Percentiles rank a stretch among this genome's conserved stretches.
phyloP scores from a whole-genome alignment of 352 stramenopile species.

The Globisporangium camurandrum region DNA sequence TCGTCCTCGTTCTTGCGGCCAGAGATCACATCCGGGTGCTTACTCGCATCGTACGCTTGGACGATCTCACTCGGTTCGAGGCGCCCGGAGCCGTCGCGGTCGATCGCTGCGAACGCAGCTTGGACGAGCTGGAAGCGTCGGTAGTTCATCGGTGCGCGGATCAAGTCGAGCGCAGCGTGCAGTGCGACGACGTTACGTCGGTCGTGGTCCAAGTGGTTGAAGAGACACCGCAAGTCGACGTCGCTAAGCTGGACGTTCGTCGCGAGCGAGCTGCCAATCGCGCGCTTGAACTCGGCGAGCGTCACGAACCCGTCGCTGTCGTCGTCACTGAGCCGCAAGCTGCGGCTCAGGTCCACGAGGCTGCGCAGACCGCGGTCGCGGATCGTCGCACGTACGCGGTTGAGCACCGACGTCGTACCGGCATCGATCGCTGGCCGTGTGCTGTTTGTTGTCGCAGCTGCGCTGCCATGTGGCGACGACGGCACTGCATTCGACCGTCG shows the following conservation, averaged over 20 bases:
- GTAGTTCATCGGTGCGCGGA: conserved; percentile 75
- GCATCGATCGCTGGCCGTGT: conserved; percentile 24
- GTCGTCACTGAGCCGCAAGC: conserved; percentile 61
- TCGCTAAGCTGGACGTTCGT: conserved; percentile 51
- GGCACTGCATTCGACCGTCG: neutral
- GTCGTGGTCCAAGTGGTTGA: conserved; percentile 74
- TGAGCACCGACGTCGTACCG: conserved; percentile 49
- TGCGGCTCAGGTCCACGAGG: conserved; percentile 59
- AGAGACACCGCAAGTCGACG: conserved; percentile 63
- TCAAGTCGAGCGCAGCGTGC: conserved; percentile 73
- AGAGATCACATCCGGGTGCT: conserved; percentile 69
- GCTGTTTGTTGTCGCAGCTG: conserved; percentile 9
- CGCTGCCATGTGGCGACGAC: neutral
- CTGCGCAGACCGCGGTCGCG: conserved; percentile 41
- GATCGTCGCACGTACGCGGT: conserved; percentile 35
- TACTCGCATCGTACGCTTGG: conserved; percentile 52
- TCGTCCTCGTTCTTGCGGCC: conserved; percentile 42
- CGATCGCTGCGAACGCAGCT: conserved; percentile 70
- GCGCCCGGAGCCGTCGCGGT: conserved; percentile 27
- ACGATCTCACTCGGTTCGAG: conserved; percentile 63
- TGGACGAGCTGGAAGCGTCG: conserved; percentile 60
- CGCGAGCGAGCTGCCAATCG: conserved; percentile 29
- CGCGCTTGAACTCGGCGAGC: conserved; percentile 74
- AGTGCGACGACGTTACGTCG: conserved; percentile 59
- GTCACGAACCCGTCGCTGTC: conserved; percentile 58